phyloP scores from a whole-genome alignment of 768 basidiomycete species.

The Mycena floridula region DNA sequence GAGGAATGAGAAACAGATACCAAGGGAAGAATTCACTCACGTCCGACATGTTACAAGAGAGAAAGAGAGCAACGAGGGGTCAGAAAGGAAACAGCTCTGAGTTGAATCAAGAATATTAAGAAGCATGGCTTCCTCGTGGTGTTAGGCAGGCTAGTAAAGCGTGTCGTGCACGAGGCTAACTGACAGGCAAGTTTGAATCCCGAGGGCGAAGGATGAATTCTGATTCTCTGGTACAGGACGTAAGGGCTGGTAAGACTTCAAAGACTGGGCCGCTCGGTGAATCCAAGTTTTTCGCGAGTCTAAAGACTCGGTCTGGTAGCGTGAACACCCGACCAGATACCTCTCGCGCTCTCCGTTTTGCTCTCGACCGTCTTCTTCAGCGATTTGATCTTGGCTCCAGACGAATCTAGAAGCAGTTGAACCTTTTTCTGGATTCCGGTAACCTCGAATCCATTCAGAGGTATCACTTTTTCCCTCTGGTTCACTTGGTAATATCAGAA shows the following conservation, averaged over 20 bases:
- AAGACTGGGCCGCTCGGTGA: too few species aligned
- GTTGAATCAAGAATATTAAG: too few species aligned
- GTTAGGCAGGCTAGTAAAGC: too few species aligned
- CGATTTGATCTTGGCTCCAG: constrained; percentile 78
- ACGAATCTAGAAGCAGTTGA: constrained; percentile 78
- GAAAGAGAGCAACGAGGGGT: neutral
- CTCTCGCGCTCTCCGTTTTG: constrained; percentile 72
- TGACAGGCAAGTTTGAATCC: too few species aligned
- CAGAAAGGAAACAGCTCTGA: too few species aligned
- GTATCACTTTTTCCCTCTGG: constrained; percentile 82
- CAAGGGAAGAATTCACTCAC: neutral
- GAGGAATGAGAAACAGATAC: neutral
- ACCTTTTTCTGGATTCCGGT: constrained; percentile 74
- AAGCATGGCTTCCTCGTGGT: too few species aligned
- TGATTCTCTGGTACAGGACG: too few species aligned
- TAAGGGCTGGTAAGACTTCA: too few species aligned
- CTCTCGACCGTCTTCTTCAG: constrained; percentile 78
- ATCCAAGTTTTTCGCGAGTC: too few species aligned
- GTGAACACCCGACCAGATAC: constrained; percentile 88
- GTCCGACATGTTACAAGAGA: neutral
- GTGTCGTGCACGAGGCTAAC: too few species aligned
- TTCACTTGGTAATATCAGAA: constrained; percentile 48
- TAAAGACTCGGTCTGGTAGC: constrained; percentile 57
- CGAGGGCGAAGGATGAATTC: too few species aligned
- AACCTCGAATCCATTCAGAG: constrained; percentile 70